Evolutionary conservation across 176 grass and related monocot species (phyloP).

Genomic region (Cocos nucifera): DNA sequence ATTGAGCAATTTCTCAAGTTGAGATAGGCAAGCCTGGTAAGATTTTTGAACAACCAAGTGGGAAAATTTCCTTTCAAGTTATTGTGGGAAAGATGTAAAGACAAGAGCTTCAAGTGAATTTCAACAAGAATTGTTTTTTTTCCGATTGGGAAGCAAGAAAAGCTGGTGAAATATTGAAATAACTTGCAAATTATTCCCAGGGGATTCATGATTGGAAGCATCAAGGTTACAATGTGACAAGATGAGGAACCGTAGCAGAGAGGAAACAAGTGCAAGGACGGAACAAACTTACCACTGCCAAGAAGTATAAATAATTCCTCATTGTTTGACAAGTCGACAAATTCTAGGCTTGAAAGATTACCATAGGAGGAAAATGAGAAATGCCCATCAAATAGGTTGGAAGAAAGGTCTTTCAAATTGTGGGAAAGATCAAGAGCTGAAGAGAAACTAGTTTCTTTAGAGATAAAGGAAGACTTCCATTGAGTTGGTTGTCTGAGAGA

Average conservation of each 20-base stretch:
- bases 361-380: slow-evolving; percentile 1
- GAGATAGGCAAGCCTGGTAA: neutral
- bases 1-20: slow-evolving; percentile 22
- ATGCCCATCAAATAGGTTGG: slow-evolving; percentile 7
- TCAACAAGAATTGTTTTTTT: no score
- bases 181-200: no score
- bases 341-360: slow-evolving; percentile 7
- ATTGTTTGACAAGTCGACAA: slow-evolving; percentile 7
- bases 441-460: slow-evolving; percentile 7
- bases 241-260: slow-evolving; percentile 2
- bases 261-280: no score
- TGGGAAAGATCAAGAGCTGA: slow-evolving; percentile 5
- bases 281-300: neutral
- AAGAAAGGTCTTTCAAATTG: neutral
- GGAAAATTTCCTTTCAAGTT: slow-evolving; percentile 19
- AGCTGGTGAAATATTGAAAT: no score
- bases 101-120: slow-evolving; percentile 18
- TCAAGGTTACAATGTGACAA: slow-evolving; percentile 28
- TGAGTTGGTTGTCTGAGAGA: neutral
- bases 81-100: slow-evolving; percentile 20
- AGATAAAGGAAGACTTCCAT: slow-evolving; percentile 5
- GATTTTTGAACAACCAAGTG: slow-evolving; percentile 22
- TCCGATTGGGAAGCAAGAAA: slow-evolving; percentile 23
- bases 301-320: slow-evolving; percentile 3
- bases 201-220: neutral